Base-by-base conservation (phyloP, 129 eudicot genomes). In the Artemisia tridentata region DNA sequence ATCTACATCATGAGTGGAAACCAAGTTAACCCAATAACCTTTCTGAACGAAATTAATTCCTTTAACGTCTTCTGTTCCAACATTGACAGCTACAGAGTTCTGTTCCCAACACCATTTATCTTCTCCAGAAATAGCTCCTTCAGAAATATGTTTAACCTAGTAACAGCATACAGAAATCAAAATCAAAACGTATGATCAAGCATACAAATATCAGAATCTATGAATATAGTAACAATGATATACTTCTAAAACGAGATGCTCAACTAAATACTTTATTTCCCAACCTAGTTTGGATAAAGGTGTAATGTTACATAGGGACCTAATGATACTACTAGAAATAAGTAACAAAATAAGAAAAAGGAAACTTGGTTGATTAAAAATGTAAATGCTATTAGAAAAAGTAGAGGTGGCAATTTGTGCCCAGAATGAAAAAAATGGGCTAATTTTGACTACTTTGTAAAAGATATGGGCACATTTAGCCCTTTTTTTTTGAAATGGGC, bases 31-130 rank as follows among this genome's bases (percentile, higher is more conserved):
- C 99, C 95, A 93, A 65, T 87, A 93, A 68, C 99, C 99, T 79
- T 86, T 87, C 50, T 93, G 99, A 63, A 79, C 76, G 74, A 93
- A 90, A 16, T 60, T 73, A 48, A 90, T 71, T 67, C 86, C 93
- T 56, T 87, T 61, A 56, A 90, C 84, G 75, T 93, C 96, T 78
- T 87, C 96, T 14, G 84, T 74, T 63, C 90, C 91, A 72, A 86
- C 88, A 72, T 87, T 82, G 27, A 87, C 68, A 82, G 71, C 64
- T 45, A 80, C 50, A 19, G 71, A 78, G 78, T 79, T 85, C 84
- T 85, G 87, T 69, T 89, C 92, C 99, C 99, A 93, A 84, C 99
- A 93, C 99, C 99, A 93, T 27, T 71, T 84, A 85, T 93, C 99
- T 78, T 87, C 87, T 79, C 80, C 88, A 3, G 81, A 53, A 18